These are phyloP conservation scores for Globisporangium irregulare DNA, from an alignment of 352 stramenopile genomes.

Conservation along the genomic window DNA sequence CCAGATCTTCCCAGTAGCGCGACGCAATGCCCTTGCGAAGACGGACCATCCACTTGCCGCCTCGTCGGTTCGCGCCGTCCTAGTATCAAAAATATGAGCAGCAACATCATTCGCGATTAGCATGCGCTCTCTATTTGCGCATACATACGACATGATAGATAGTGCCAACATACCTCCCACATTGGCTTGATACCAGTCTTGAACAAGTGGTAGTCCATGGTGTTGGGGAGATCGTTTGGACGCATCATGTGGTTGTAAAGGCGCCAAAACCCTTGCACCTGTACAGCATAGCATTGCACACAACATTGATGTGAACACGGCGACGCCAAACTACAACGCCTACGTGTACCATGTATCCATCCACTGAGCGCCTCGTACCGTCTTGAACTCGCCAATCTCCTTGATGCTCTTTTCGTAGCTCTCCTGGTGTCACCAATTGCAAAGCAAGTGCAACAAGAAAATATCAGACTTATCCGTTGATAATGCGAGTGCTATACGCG, in stretches of 20 bases:
- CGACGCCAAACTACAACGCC: not conserved
- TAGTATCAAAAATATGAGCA: conserved; percentile 2
- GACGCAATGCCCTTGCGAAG: conserved; percentile 91
- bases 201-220: conserved; percentile 93
- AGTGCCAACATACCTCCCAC: conserved; percentile 68
- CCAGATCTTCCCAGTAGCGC: conserved; percentile 91
- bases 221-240: conserved; percentile 88
- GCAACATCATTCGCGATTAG: not conserved
- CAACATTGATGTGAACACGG: not conserved
- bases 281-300: conserved; percentile 1
- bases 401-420: conserved; percentile 95
- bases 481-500: not conserved
- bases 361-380: conserved; percentile 28
- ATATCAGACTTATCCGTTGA: not conserved
- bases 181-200: conserved; percentile 94
- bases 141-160: not conserved
- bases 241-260: conserved; percentile 93
- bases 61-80: conserved; percentile 86
- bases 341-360: no score
- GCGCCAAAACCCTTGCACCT: conserved; percentile 92
- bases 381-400: conserved; percentile 90
- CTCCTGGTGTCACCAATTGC: conserved; percentile 36
- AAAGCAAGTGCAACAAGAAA: not conserved
- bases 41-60: conserved; percentile 93
- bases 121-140: not conserved